Percentiles rank a stretch among this genome's conserved stretches.
Evolutionary conservation across 1,284 basidiomycete genomes (phyloP).

Genomic region (Athelia sp.): DNA sequence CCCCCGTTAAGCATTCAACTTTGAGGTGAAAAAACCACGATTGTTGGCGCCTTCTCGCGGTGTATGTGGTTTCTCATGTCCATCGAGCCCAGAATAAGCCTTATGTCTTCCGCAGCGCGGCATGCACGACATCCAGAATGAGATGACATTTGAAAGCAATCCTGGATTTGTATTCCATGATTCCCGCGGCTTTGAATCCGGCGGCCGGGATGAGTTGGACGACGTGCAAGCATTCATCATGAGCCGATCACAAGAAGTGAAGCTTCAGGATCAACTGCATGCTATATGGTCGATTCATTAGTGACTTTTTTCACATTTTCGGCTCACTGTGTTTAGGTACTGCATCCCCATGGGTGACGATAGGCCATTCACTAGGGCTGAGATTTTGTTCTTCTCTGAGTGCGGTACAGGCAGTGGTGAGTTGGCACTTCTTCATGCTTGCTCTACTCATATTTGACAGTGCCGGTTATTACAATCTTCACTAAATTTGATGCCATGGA

Average conservation of each 20-base stretch:
- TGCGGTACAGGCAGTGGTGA: neutral
- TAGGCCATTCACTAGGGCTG: neutral
- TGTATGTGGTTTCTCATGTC: neutral
- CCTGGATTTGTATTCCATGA: conserved; percentile 23
- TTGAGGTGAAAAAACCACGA: neutral
- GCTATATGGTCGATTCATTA: conserved; percentile 20
- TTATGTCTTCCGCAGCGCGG: conserved; percentile 11
- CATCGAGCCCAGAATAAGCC: neutral
- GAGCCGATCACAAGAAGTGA: conserved; percentile 1
- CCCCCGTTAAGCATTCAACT: neutral
- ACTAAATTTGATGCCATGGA: neutral
- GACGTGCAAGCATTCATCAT: conserved; percentile 17
- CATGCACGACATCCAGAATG: conserved; percentile 14
- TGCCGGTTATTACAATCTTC: neutral
- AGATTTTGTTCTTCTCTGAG: neutral
- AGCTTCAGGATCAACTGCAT: conserved; percentile 15
- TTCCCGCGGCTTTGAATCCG: conserved; percentile 23
- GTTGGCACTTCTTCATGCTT: neutral
- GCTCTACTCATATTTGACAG: neutral
- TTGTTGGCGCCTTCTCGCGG: neutral
- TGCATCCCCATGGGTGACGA: neutral
- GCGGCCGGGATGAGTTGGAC: conserved; percentile 13
- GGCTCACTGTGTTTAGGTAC: neutral
- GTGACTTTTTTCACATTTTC: too few relatives aligned
- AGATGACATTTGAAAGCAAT: conserved; percentile 10